Percentiles rank a stretch among this genome's conserved stretches.
phyloP scores from a whole-genome alignment of 2,329 filamentous ascomycete species.

The Colletotrichum camelliae region DNA sequence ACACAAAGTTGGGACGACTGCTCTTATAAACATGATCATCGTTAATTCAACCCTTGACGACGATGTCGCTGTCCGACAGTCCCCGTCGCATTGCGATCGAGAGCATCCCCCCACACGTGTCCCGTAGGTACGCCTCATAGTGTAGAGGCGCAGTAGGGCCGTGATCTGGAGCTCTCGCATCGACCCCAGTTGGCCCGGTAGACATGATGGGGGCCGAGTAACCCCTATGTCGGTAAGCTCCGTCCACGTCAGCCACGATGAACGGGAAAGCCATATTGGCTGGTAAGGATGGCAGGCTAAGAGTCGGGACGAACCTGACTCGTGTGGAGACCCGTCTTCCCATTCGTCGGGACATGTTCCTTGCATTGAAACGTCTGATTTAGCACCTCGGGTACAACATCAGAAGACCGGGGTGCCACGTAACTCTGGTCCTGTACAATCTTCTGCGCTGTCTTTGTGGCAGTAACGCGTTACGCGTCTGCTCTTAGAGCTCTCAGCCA shows the following conservation, averaged over 20 bases:
- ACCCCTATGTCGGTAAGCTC: background rate
- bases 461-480: background rate
- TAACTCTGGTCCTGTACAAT: background rate
- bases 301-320: background rate
- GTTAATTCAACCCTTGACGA: background rate
- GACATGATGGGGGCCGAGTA: background rate
- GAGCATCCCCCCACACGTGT: background rate
- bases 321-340: background rate
- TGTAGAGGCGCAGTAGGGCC: background rate
- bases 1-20: background rate
- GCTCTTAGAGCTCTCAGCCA: background rate
- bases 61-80: background rate
- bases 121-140: slow-evolving; percentile 6
- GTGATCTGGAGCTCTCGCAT: background rate
- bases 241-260: background rate
- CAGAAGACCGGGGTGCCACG: background rate
- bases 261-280: background rate
- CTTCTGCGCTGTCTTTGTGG: background rate
- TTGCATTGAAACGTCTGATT: background rate
- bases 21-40: background rate
- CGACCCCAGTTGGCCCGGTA: background rate
- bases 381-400: background rate
- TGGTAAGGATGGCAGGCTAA: slow-evolving; percentile 1
- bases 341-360: background rate
- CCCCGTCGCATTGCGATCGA: background rate